Base-by-base conservation (phyloP, 768 basidiomycete genomes). In the Rhodotorula paludigena region DNA sequence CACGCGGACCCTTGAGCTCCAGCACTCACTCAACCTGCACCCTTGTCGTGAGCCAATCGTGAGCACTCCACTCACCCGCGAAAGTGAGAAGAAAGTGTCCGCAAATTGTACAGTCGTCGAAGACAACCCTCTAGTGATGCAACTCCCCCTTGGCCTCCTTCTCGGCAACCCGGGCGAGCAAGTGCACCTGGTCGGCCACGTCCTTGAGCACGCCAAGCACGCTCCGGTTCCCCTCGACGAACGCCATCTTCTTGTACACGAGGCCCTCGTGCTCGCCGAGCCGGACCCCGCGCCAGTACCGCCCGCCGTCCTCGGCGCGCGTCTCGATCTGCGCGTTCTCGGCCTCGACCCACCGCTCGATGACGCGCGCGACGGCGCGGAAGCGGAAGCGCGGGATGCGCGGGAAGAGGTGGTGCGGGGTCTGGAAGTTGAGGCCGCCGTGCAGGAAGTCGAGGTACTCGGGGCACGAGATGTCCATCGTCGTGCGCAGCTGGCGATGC, bases 391-490 rank as follows among this genome's bases (percentile, higher is more conserved):
- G 83, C 5, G 96, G 96, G 2, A 97, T 82, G 18, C 96, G 87
- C 28, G 96, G 96, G 81, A 97, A 97, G 65, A 98, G 83, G 78
- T 97, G 93, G 74, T 99, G 96, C 4, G 94, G 92, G 49, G 97
- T 90, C 79, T 99, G 96, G 20, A 98, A 85, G 74, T 99, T 91
- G 28, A 99, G 84, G n/a, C 96, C 96, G 18, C 96, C 96, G 75
- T 99, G 96, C 41, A 99, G 79, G 76, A 92, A 97, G 58, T 84
- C 89, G 73, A 97, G 83, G 39, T 85, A 84, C 2, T 87, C 82
- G 5, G 86, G 85, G 79, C 96, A 98, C 68, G 89, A 85, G 48
- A 99, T 91, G 78, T 99, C 96, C 52, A 90, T 88, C 1, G 96
- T 98, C n/a, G 96, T 99, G 55, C 96, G 88, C 74, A 99, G 81